Percentiles rank a stretch among this genome's conserved stretches.
phyloP scores from a whole-genome alignment of 352 stramenopile genomes.

The Globisporangium apiculatum region DNA sequence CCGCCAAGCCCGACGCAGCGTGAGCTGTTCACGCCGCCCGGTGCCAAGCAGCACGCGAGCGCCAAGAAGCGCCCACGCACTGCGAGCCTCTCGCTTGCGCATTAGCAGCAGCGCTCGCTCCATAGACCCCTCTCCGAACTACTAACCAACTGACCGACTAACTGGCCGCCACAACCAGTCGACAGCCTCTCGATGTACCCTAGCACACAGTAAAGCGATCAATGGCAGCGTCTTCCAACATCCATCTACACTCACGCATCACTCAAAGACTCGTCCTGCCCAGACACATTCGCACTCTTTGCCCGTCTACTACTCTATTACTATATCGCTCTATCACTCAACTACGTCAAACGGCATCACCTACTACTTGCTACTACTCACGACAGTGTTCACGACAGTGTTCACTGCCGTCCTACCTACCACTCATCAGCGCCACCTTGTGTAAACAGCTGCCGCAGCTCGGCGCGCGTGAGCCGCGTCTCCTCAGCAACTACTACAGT shows the following conservation, averaged over 20 bases:
- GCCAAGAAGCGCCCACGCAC: conserved; percentile 10
- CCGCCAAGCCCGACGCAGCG: neutral
- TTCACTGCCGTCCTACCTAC: neutral
- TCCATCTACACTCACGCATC: neutral
- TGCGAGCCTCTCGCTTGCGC: conserved; percentile 7
- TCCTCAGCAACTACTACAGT: conserved; percentile 9
- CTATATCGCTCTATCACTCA: no score
- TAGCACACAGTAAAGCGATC: neutral
- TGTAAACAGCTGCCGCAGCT: conserved; percentile 44
- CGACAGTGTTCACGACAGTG: no score
- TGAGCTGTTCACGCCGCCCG: conserved; percentile 3
- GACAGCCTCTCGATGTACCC: neutral
- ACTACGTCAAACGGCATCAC: no score
- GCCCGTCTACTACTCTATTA: no score
- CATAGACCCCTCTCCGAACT: neutral
- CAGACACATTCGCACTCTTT: neutral
- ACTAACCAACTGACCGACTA: no score
- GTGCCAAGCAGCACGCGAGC: neutral
- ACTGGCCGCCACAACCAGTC: no score
- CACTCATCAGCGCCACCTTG: conserved; percentile 6
- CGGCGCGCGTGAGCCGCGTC: conserved; percentile 29
- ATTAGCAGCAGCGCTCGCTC: neutral
- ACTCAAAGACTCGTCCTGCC: conserved; percentile 14
- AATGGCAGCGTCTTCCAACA: neutral
- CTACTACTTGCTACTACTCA: no score